Evolutionary conservation across 1,284 basidiomycete genomes (phyloP).

Genomic region (Schizophyllum amplum): DNA sequence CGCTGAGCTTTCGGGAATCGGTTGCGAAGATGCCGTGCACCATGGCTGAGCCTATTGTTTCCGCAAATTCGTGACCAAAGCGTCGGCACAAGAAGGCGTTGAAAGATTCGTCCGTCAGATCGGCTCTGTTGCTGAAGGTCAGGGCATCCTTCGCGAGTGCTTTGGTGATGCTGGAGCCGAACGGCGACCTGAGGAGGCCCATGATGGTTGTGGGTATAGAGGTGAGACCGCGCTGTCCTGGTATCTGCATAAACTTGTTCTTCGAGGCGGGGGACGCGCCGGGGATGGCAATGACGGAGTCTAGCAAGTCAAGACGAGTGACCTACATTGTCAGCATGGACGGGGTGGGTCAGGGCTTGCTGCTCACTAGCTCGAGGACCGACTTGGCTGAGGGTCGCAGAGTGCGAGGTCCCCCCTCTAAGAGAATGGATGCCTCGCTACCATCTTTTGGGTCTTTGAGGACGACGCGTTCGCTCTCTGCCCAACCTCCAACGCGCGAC

Average conservation of each 20-base stretch:
- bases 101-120: conserved; percentile 68
- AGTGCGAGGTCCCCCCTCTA: conserved; percentile 82
- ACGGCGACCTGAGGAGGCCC: conserved; percentile 40
- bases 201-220: conserved; percentile 36
- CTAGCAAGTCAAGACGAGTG: conserved; percentile 56
- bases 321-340: conserved; percentile 41
- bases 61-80: conserved; percentile 69
- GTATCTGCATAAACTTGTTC: conserved; percentile 67
- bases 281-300: conserved; percentile 55
- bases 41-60: conserved; percentile 74
- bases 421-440: conserved; percentile 35
- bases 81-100: conserved; percentile 73
- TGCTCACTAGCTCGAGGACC: conserved; percentile 74
- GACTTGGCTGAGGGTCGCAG: conserved; percentile 66
- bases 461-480: conserved; percentile 53
- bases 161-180: conserved; percentile 45
- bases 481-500: conserved; percentile 76
- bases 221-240: conserved; percentile 35
- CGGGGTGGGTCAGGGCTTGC: neutral
- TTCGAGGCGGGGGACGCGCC: conserved; percentile 62
- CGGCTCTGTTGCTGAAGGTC: conserved; percentile 1
- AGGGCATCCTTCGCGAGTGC: conserved; percentile 30
- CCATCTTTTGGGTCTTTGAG: conserved; percentile 25
- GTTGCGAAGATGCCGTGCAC: conserved; percentile 93
- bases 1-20: conserved; percentile 69